Conservation (phyloP, 768 basidiomycete species). For the Suillus subaureus region DNA sequence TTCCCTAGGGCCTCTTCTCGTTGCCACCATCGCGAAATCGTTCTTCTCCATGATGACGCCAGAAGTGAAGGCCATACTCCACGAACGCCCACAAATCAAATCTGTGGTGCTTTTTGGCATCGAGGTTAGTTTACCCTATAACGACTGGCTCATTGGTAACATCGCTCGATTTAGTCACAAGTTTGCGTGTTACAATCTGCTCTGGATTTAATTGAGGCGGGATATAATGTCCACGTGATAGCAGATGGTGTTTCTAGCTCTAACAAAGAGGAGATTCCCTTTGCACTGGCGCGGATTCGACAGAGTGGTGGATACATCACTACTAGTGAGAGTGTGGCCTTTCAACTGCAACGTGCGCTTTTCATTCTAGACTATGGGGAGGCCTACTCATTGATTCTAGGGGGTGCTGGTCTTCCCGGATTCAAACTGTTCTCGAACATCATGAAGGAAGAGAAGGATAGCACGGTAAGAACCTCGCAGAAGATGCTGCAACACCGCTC, state of each 20-base stretch:
- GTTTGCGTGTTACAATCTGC: conserved; percentile 88
- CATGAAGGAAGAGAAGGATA: conserved; percentile 78
- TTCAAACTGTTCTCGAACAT: conserved; percentile 75
- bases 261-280: conserved; percentile 77
- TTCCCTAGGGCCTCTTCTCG: conserved; percentile 55
- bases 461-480: conserved; percentile 45
- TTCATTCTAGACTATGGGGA: conserved; percentile 12
- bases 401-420: conserved; percentile 57
- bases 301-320: conserved; percentile 73
- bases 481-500: conserved; percentile 31
- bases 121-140: conserved; percentile 55
- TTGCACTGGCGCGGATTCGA: conserved; percentile 70
- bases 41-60: conserved; percentile 85
- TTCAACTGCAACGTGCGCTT: conserved; percentile 66
- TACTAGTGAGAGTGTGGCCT: conserved; percentile 81
- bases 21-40: conserved; percentile 72
- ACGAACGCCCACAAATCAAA: conserved; percentile 46
- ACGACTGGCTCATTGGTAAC: neutral
- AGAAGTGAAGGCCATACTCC: conserved; percentile 57
- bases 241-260: conserved; percentile 86
- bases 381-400: conserved; percentile 34
- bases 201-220: conserved; percentile 58
- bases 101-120: conserved; percentile 84
- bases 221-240: conserved; percentile 64
- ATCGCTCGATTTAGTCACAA: conserved; percentile 60